Evolutionary conservation across 1,284 basidiomycete species (phyloP).

Genomic region (Malassezia psittaci): DNA sequence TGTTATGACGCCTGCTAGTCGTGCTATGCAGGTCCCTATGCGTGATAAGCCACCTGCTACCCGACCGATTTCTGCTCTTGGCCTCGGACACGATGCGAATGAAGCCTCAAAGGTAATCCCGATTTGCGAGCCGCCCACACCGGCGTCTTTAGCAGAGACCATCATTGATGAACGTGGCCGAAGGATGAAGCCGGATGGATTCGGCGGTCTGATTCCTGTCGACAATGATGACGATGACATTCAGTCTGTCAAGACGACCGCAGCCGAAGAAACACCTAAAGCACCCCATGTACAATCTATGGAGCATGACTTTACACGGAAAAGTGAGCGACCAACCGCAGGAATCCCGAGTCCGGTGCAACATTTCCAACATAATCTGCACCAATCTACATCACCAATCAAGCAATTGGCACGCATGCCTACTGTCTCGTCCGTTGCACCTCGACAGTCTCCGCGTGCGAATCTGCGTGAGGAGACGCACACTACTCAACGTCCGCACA

Average conservation of each 20-base stretch:
- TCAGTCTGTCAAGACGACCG: not conserved
- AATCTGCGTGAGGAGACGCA: too few species aligned
- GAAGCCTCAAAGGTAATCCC: not conserved
- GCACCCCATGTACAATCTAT: conserved; percentile 15
- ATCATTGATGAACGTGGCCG: conserved; percentile 8
- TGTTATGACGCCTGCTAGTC: not conserved
- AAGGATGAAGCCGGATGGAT: conserved; percentile 11
- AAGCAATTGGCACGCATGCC: not conserved
- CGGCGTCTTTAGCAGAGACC: not conserved
- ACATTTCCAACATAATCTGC: not conserved
- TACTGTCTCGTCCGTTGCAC: not conserved
- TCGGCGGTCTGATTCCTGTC: conserved; percentile 8
- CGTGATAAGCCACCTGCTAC: too few species aligned
- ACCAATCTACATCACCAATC: not conserved
- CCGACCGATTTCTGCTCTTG: not conserved
- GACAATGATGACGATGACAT: not conserved
- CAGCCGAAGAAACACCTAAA: not conserved
- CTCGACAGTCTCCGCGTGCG: not conserved
- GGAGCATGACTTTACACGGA: conserved; percentile 6
- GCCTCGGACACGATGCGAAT: not conserved
- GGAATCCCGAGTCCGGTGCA: not conserved
- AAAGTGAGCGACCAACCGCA: not conserved
- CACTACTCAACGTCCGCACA: not conserved
- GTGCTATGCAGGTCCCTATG: too few species aligned
- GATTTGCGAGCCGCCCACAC: not conserved